Conservation (phyloP, 129 eudicot species). For the Chrysanthemum lavandulifolium region DNA sequence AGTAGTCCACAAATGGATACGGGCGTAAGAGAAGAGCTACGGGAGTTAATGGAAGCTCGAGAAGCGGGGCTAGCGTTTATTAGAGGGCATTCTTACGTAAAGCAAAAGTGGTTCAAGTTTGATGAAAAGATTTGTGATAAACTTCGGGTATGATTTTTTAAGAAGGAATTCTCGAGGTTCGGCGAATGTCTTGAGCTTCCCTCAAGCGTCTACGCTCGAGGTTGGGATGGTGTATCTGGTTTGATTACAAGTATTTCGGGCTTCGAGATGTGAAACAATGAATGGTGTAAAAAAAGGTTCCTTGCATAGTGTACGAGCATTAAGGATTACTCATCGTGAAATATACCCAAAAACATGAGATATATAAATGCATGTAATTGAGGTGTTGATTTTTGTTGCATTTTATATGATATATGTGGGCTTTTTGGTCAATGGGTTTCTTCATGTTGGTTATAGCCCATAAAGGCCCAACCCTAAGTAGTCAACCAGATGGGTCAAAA, state of each 20-base stretch:
- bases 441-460: too few relatives aligned
- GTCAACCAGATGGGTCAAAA: too few relatives aligned
- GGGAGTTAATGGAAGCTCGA: conserved; percentile 76
- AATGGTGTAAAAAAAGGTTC: conserved; percentile 19
- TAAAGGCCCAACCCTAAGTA: too few relatives aligned
- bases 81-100: conserved; percentile 64
- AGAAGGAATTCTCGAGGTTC: conserved; percentile 70
- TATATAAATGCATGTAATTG: conserved; percentile 29
- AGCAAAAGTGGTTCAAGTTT: conserved; percentile 70
- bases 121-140: conserved; percentile 59
- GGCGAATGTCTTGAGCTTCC: conserved; percentile 56
- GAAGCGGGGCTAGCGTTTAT: conserved; percentile 84
- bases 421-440: too few relatives aligned
- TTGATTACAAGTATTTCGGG: conserved; percentile 19
- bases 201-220: conserved; percentile 79
- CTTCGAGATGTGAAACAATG: conserved; percentile 1
- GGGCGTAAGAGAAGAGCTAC: conserved; percentile 50
- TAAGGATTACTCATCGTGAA: conserved; percentile 4
- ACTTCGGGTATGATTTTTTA: conserved; percentile 71
- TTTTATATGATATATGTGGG: background rate
- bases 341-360: conserved; percentile 6
- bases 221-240: conserved; percentile 84
- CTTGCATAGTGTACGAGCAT: conserved; percentile 4
- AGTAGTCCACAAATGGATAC: conserved; percentile 52
- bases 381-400: conserved; percentile 27